Percentiles rank a stretch among this genome's conserved stretches.
Evolutionary conservation across 148 eudicot species (phyloP).

Genomic region (Fagopyrum homotropicum): DNA sequence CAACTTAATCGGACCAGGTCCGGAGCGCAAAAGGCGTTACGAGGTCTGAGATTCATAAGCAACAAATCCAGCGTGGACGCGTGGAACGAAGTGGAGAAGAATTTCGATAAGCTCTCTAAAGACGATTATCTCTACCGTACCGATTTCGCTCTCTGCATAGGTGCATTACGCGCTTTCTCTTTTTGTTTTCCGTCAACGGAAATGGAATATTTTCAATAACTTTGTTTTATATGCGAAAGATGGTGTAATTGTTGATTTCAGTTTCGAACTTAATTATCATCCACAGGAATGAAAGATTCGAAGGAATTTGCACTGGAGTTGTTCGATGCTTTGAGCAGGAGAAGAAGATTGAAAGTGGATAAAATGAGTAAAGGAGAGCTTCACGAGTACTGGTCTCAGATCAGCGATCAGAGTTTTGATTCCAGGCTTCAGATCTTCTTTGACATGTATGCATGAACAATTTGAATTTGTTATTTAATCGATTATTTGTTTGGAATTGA

Average conservation of each 20-base stretch:
- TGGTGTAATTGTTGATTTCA: background rate
- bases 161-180: conserved; percentile 19
- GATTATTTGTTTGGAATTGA: background rate
- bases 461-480: background rate
- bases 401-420: conserved; percentile 91
- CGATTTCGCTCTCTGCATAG: conserved; percentile 92
- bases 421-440: conserved; percentile 99
- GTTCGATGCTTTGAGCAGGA: conserved; percentile 79
- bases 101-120: conserved; percentile 56
- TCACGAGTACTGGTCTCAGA: conserved; percentile 82
- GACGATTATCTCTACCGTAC: conserved; percentile 58
- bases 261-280: background rate
- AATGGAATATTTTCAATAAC: background rate
- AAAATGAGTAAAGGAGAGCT: conserved; percentile 77
- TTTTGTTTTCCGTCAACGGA: background rate
- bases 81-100: conserved; percentile 65
- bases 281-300: conserved; percentile 78
- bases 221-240: background rate
- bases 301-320: conserved; percentile 78
- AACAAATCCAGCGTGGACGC: conserved; percentile 34
- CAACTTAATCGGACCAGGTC: conserved; percentile 89
- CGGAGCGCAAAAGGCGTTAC: conserved; percentile 74
- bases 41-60: conserved; percentile 78
- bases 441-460: conserved; percentile 62
- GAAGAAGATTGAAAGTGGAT: conserved; percentile 73